Conservation (phyloP, 2,329 filamentous ascomycete genomes). For the Alternaria sp. region DNA sequence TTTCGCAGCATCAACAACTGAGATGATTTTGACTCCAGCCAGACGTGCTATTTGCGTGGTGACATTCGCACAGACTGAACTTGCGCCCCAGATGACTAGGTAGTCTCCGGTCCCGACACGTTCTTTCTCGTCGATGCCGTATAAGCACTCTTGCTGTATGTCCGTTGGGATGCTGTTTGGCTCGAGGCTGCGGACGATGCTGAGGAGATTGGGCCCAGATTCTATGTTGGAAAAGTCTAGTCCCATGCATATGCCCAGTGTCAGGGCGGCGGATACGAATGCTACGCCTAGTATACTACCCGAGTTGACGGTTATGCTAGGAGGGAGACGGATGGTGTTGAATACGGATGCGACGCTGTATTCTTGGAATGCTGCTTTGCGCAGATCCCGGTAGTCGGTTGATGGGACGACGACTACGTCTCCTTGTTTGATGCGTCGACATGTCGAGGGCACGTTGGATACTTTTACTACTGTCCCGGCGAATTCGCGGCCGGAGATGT, state of each 20-base stretch:
- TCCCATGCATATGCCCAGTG: conserved; percentile 74
- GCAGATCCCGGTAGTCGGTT: conserved; percentile 75
- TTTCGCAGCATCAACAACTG: conserved; percentile 71
- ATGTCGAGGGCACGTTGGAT: conserved; percentile 39
- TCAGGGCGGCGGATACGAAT: conserved; percentile 72
- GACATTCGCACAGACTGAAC: conserved; percentile 73
- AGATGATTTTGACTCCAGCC: conserved; percentile 70
- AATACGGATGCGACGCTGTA: conserved; percentile 71
- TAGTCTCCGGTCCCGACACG: conserved; percentile 70
- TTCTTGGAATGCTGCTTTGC: conserved; percentile 76
- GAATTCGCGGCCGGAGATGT: conserved; percentile 74
- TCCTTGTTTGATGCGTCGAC: conserved; percentile 57
- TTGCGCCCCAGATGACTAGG: conserved; percentile 77
- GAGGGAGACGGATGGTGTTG: conserved; percentile 70
- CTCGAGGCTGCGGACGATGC: conserved; percentile 59
- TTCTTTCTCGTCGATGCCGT: conserved; percentile 61
- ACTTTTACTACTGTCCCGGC: conserved; percentile 68
- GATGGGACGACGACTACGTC: conserved; percentile 67
- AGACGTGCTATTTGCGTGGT: conserved; percentile 73
- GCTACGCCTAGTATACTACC: conserved; percentile 74
- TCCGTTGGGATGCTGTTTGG: conserved; percentile 65
- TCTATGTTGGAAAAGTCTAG: conserved; percentile 66
- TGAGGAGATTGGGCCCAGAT: conserved; percentile 67
- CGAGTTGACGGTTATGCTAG: conserved; percentile 60
- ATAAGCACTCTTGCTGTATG: conserved; percentile 69